Evolutionary conservation across 345 rosid species (phyloP).

Genomic region (Heritiera littoralis): DNA sequence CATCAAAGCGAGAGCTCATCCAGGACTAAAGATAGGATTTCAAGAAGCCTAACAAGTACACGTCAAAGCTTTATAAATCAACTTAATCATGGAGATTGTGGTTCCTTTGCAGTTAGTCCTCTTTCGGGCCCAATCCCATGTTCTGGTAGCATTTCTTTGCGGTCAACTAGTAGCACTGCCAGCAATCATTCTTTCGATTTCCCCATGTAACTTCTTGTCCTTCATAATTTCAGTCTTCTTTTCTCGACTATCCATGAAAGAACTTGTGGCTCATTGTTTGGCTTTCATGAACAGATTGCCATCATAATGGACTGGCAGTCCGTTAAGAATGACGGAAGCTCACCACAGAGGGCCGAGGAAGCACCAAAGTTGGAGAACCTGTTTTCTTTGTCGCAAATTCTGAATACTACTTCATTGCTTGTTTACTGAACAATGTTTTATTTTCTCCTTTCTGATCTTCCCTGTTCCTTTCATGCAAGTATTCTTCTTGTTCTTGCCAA

Average conservation of each 20-base stretch:
- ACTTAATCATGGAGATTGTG: constrained; percentile 17
- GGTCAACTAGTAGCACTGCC: constrained; percentile 34
- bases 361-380: constrained; percentile 33
- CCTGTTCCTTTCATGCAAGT: neutral
- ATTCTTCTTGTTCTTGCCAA: neutral
- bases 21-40: constrained; percentile 5
- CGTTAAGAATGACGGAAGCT: constrained; percentile 41
- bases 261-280: neutral
- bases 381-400: constrained; percentile 43
- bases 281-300: constrained; percentile 33
- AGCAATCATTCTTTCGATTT: constrained; percentile 43
- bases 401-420: constrained; percentile 14
- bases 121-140: neutral
- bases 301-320: constrained; percentile 49
- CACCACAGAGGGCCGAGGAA: constrained; percentile 25
- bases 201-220: constrained; percentile 37
- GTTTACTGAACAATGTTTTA: neutral
- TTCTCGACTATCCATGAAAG: neutral
- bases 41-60: constrained; percentile 9
- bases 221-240: neutral
- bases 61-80: constrained; percentile 14
- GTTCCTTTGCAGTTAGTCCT: neutral
- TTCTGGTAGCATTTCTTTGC: constrained; percentile 28
- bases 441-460: neutral
- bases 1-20: neutral